phyloP scores from a whole-genome alignment of 306 rosid genomes.

The Hippophae gyantsensis region DNA sequence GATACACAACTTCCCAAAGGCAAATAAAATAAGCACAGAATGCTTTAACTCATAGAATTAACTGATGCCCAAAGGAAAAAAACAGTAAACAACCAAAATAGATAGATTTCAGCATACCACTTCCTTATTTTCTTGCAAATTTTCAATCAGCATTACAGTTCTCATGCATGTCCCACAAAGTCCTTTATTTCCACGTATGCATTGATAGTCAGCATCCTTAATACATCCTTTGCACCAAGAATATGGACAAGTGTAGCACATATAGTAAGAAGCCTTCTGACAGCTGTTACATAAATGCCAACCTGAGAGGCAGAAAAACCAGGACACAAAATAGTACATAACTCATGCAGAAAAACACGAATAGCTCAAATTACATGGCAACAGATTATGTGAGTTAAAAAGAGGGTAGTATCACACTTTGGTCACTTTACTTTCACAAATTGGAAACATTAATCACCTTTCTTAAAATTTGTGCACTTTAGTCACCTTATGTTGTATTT shows the following conservation, averaged over 20 bases:
- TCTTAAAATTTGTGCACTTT: no score
- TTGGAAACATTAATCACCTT: no score
- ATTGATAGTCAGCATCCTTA: slow-evolving; percentile 67
- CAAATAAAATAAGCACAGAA: neutral
- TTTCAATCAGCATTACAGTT: slow-evolving; percentile 81
- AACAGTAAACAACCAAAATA: slow-evolving; percentile 5
- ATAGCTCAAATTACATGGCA: no score
- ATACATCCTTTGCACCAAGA: slow-evolving; percentile 84
- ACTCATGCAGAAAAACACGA: no score
- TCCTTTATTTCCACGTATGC: slow-evolving; percentile 80
- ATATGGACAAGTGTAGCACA: slow-evolving; percentile 93
- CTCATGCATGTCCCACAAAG: slow-evolving; percentile 84
- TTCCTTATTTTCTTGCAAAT: slow-evolving; percentile 51
- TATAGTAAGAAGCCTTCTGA: slow-evolving; percentile 66
- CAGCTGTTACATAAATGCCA: slow-evolving; percentile 95
- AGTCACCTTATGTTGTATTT: no score
- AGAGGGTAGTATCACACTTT: no score
- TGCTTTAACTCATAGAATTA: neutral
- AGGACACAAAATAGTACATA: neutral
- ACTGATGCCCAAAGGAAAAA: neutral
- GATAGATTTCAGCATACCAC: slow-evolving; percentile 41
- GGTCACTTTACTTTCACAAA: no score
- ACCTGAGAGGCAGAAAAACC: slow-evolving; percentile 44
- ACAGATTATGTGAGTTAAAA: no score
- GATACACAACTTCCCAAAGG: slow-evolving; percentile 1